Conservation (phyloP, 1,284 basidiomycete genomes). For the Apiotrichum brassicae region DNA sequence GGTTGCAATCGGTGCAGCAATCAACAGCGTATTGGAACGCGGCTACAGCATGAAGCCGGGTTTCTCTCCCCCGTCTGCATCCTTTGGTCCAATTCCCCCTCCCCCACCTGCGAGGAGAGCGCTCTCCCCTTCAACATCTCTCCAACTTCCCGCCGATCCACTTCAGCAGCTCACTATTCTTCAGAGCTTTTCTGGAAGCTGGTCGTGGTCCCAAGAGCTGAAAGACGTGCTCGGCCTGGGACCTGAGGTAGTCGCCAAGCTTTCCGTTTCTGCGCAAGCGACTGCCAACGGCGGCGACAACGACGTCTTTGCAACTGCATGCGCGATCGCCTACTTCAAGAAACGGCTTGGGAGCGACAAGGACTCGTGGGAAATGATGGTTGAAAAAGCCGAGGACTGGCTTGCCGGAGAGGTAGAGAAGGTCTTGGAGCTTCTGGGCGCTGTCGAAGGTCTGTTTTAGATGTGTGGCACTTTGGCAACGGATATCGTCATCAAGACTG, state of each 20-base stretch:
- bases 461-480: no score
- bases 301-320: constrained; percentile 8
- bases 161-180: constrained; percentile 2
- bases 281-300: background rate
- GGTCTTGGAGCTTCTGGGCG: no score
- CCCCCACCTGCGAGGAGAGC: background rate
- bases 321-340: constrained; percentile 9
- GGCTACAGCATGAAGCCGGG: no score
- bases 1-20: no score
- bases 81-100: no score
- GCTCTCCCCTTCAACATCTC: background rate
- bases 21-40: no score
- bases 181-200: constrained; percentile 13
- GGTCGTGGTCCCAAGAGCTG: constrained; percentile 8
- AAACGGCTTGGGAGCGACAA: constrained; percentile 4
- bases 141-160: background rate
- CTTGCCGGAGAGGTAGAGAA: constrained; percentile 3
- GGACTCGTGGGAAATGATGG: constrained; percentile 16
- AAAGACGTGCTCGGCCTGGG: background rate
- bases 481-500: no score
- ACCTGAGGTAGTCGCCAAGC: background rate
- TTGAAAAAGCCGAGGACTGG: constrained; percentile 17
- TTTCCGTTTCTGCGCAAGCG: background rate
- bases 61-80: no score
- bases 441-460: no score